A percentile compares a stretch with the other conserved stretches of the same genome.
These are phyloP conservation scores for Mycena capillaripes DNA, from an alignment of 768 basidiomycete genomes.

Conservation along the genomic window DNA sequence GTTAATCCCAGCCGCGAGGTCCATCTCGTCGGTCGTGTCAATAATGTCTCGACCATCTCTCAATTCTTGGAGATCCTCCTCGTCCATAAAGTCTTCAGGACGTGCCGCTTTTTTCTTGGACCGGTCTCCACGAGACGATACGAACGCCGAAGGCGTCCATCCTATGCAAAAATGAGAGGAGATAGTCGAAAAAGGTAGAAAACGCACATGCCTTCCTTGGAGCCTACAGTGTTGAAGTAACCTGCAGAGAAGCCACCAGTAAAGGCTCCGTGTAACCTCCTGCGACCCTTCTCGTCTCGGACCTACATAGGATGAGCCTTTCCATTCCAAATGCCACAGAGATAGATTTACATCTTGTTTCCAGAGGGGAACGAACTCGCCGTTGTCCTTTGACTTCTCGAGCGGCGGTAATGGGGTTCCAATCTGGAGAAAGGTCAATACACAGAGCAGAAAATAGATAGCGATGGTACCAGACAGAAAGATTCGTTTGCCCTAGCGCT, in stretches of 20 bases:
- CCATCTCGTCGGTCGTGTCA: constrained; percentile 86
- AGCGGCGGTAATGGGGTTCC: constrained; percentile 95
- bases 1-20: constrained; percentile 70
- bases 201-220: constrained; percentile 85
- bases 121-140: constrained; percentile 87
- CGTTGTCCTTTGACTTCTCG: constrained; percentile 92
- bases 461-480: constrained; percentile 79
- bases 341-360: constrained; percentile 85
- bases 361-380: constrained; percentile 98
- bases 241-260: constrained; percentile 98
- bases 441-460: not conserved
- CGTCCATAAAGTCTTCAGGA: constrained; percentile 98
- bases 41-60: constrained; percentile 81
- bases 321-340: not conserved
- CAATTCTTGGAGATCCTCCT: constrained; percentile 92
- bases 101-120: constrained; percentile 71
- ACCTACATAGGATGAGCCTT: constrained; percentile 62
- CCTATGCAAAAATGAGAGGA: constrained; percentile 61
- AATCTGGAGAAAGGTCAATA: constrained; percentile 63
- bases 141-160: constrained; percentile 95
- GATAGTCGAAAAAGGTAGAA: not conserved
- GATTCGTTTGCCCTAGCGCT: constrained; percentile 83
- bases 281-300: constrained; percentile 92
- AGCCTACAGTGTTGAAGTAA: constrained; percentile 96
- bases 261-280: constrained; percentile 97